Evolutionary conservation across 805 yeast species (phyloP), one percentile per base, ranked within the genome.

Genomic region (Phaffomyces opuntiae): DNA sequence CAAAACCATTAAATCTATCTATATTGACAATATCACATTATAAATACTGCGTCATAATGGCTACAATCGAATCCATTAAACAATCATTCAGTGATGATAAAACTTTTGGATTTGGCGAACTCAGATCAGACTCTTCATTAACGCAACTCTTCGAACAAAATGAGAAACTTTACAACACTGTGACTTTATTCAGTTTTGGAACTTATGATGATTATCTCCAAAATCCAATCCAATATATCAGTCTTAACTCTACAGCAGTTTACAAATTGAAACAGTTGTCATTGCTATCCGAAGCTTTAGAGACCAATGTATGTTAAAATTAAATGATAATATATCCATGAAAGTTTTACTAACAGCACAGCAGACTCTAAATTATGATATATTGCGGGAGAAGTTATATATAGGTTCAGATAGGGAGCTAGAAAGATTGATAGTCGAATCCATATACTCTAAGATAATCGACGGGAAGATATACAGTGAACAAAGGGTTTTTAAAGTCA

Each of bases 111-210:
- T 60, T 51, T 52, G 53, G 55, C 32, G 61, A 57, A 25, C 21
- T 56, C 32, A 51, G 60, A 14, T 36, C 49, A 8, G 34, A 42
- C 14, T 14, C 40, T 0, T 42, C 47, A 5, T 32, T 47, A 16
- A 19, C 16, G 8, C 26, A 24, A 8, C 13, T 46, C 9, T 45
- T 41, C 29, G 16, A 27, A 8, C 39, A 45, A 9, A 46, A 56
- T 19, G 43, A 37, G 6, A 14, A 42, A 29, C 46, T 56, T 13
- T 38, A 36, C 27, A 49, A 50, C 40, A 60, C 64, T 1, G 39
- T 59, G 17, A 52, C 53, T 14, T 42, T 60, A 6, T 60, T 57
- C 48, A 46, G 60, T 45, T 60, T 60, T 44, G 64, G 64, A 1
- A 46, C 43, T 9, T 50, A 44, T 16, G 24, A 44, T 2, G 52